Conservation (phyloP, 768 basidiomycete species). For the Trametes elegans region DNA sequence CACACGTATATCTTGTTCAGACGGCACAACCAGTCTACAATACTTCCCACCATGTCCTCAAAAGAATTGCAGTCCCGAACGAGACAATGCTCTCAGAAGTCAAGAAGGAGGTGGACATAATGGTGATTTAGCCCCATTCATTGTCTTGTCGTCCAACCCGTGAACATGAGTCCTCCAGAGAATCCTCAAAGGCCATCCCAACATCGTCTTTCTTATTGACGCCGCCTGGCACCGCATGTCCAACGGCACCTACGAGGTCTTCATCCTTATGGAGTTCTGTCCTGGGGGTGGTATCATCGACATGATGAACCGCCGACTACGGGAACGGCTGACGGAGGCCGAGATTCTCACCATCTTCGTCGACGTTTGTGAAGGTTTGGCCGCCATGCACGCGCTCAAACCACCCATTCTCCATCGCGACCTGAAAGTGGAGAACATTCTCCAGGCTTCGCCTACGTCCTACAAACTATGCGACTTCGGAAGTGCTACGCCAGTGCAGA, state of each 20-base stretch:
- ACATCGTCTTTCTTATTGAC: slow-evolving; percentile 95
- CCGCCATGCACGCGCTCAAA: slow-evolving; percentile 91
- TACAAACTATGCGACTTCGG: slow-evolving; percentile 99
- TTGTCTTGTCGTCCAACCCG: slow-evolving; percentile 7
- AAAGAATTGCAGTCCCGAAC: slow-evolving; percentile 90
- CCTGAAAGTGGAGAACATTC: slow-evolving; percentile 98
- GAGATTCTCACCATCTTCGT: slow-evolving; percentile 98
- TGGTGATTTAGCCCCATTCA: slow-evolving; percentile 58
- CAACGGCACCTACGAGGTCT: slow-evolving; percentile 88
- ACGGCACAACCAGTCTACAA: slow-evolving; percentile 85
- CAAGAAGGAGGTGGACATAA: slow-evolving; percentile 97
- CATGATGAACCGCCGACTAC: slow-evolving; percentile 96
- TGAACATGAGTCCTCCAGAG: slow-evolving; percentile 51
- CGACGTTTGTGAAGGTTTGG: slow-evolving; percentile 96
- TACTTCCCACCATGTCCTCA: slow-evolving; percentile 94
- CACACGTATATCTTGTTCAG: slow-evolving; percentile 94
- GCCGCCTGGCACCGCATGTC: slow-evolving; percentile 87
- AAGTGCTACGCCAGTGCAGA: slow-evolving; percentile 76
- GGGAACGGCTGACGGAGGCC: slow-evolving; percentile 90
- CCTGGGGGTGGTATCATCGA: slow-evolving; percentile 99
- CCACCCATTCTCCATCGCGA: slow-evolving; percentile 94
- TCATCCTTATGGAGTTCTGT: slow-evolving; percentile 99
- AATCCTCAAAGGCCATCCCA: slow-evolving; percentile 87
- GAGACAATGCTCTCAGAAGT: slow-evolving; percentile 91
- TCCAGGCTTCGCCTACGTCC: slow-evolving; percentile 77